These are phyloP conservation scores for Candida anutae DNA, from an alignment of 1,139 yeast genomes.

Conservation along the genomic window DNA sequence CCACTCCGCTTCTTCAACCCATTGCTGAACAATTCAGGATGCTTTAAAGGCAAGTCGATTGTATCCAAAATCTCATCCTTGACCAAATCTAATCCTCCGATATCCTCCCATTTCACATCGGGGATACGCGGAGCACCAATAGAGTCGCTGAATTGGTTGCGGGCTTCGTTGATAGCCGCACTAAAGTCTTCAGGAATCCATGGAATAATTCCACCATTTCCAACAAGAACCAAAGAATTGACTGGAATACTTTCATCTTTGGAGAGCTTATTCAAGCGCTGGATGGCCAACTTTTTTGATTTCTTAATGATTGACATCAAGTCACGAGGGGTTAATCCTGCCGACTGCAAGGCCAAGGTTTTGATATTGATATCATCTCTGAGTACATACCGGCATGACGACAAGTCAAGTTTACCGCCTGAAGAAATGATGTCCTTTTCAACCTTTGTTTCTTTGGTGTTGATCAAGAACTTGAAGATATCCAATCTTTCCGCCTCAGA, in stretches of 20 bases:
- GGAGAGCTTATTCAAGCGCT: slow-evolving; percentile 32
- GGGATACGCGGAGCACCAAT: slow-evolving; percentile 98
- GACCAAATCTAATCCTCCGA: slow-evolving; percentile 83
- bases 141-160: slow-evolving; percentile 84
- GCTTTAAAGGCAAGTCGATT: slow-evolving; percentile 89
- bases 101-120: slow-evolving; percentile 90
- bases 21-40: slow-evolving; percentile 78
- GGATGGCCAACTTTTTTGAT: slow-evolving; percentile 53
- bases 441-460: slow-evolving; percentile 7
- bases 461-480: slow-evolving; percentile 49
- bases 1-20: slow-evolving; percentile 95
- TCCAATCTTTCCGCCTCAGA: slow-evolving; percentile 61
- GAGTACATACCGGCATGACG: slow-evolving; percentile 16
- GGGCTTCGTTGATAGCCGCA: slow-evolving; percentile 68
- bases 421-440: slow-evolving; percentile 11
- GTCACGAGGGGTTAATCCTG: slow-evolving; percentile 88
- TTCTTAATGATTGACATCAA: slow-evolving; percentile 61
- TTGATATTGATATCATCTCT: slow-evolving; percentile 50
- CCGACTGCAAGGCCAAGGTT: slow-evolving; percentile 74
- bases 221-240: slow-evolving; percentile 24
- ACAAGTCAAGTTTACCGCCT: slow-evolving; percentile 12
- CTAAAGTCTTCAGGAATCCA: slow-evolving; percentile 62
- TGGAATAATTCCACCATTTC: slow-evolving; percentile 48
- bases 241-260: slow-evolving; percentile 10
- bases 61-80: slow-evolving; percentile 92